Conservation (phyloP, 208 protist genomes). For the Acanthamoeba castellanii region DNA sequence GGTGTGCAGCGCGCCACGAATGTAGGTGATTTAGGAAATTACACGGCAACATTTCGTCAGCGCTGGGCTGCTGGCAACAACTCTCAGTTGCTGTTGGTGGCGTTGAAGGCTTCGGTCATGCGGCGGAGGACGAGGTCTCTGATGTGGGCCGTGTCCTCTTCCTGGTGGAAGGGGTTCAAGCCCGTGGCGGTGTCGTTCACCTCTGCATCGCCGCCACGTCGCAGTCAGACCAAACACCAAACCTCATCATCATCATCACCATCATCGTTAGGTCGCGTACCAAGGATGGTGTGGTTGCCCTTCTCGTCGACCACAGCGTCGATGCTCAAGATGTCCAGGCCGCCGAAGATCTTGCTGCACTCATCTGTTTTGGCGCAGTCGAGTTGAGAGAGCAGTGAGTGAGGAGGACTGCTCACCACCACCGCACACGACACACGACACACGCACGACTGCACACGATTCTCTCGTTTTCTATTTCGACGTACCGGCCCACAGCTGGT, state of each 20-base stretch:
- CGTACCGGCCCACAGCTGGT: constrained; percentile 44
- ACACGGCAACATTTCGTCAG: too few relatives aligned
- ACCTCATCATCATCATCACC: too few relatives aligned
- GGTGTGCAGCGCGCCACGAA: too few relatives aligned
- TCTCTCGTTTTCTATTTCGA: too few relatives aligned
- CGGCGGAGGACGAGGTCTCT: constrained; percentile 32
- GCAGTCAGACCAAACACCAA: not conserved
- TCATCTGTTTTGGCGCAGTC: constrained; percentile 75
- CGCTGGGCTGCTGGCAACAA: too few relatives aligned
- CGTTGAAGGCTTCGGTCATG: constrained; percentile 65
- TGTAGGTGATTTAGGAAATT: too few relatives aligned
- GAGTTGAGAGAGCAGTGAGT: too few relatives aligned
- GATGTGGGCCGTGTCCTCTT: constrained; percentile 74
- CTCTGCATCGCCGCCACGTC: constrained; percentile 26
- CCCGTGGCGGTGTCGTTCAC: constrained; percentile 79
- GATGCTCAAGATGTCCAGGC: constrained; percentile 77
- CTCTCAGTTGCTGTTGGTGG: not conserved
- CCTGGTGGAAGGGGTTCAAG: constrained; percentile 57
- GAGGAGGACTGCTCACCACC: too few relatives aligned
- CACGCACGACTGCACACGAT: too few relatives aligned
- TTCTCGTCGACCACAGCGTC: constrained; percentile 78
- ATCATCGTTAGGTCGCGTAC: not conserved
- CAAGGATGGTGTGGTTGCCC: constrained; percentile 74
- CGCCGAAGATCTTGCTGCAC: constrained; percentile 66
- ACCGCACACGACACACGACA: too few relatives aligned